A percentile compares a stretch with the other conserved stretches of the same genome.
Evolutionary conservation across 2,329 filamentous ascomycete species (phyloP).

Genomic region (Metarhizium guizhouense): DNA sequence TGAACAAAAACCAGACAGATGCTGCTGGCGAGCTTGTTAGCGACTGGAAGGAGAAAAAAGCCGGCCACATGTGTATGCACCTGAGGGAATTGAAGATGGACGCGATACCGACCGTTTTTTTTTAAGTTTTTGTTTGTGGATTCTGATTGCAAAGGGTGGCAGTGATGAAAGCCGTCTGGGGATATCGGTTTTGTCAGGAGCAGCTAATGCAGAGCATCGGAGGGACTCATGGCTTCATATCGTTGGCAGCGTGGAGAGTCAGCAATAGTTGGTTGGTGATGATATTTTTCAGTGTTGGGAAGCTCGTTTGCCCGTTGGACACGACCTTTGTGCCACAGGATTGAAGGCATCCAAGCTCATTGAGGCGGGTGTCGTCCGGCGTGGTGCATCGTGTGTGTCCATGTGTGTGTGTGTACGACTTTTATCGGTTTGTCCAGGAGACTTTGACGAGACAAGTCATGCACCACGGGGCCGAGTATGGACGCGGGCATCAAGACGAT

Average conservation of each 20-base stretch:
- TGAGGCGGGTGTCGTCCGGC: background rate
- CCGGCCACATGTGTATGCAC: too few species aligned
- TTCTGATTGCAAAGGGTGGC: background rate
- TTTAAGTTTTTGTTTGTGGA: too few species aligned
- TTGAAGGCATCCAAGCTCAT: slow-evolving; percentile 4
- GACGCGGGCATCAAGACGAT: too few species aligned
- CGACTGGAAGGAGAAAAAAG: background rate
- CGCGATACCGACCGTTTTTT: background rate
- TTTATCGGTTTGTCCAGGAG: background rate
- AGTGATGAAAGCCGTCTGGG: background rate
- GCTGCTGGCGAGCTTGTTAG: background rate
- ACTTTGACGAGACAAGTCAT: background rate
- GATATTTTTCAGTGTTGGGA: background rate
- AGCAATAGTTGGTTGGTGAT: background rate
- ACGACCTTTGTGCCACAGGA: slow-evolving; percentile 1
- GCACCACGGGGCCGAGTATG: too few species aligned
- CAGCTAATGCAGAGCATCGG: background rate
- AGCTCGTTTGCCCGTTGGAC: background rate
- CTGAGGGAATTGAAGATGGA: background rate
- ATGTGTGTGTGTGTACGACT: background rate
- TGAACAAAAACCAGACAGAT: background rate
- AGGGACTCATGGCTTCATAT: background rate
- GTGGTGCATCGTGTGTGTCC: background rate
- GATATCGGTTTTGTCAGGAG: background rate
- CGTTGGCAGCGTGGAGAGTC: background rate